phyloP scores from a whole-genome alignment of 2,329 filamentous ascomycete genomes.

The Aspergillus ustus region DNA sequence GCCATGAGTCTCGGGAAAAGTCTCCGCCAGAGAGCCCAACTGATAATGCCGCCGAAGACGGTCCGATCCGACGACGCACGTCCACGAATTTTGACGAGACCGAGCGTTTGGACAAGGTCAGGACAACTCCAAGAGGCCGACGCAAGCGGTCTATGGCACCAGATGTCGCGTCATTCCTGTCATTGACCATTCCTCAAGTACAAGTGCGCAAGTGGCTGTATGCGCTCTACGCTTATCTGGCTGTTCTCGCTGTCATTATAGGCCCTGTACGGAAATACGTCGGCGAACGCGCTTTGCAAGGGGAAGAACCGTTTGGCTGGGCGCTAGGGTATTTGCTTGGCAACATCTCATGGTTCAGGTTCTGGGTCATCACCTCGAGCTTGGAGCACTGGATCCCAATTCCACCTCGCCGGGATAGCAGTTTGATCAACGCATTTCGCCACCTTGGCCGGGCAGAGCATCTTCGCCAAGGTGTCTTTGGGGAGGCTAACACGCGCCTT shows the following conservation, averaged over 20 bases:
- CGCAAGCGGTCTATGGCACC: constrained; percentile 68
- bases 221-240: constrained; percentile 75
- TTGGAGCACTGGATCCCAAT: constrained; percentile 77
- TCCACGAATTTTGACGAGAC: constrained; percentile 52
- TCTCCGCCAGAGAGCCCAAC: constrained; percentile 23
- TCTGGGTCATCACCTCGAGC: constrained; percentile 69
- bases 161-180: constrained; percentile 73
- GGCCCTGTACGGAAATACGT: constrained; percentile 74
- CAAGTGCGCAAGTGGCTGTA: constrained; percentile 80
- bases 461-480: constrained; percentile 67
- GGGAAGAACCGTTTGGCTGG: constrained; percentile 87
- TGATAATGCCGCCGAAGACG: constrained; percentile 31
- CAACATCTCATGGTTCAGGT: constrained; percentile 72
- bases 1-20: constrained; percentile 25
- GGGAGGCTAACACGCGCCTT: constrained; percentile 81
- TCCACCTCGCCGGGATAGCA: constrained; percentile 52
- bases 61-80: constrained; percentile 52
- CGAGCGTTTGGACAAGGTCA: constrained; percentile 32
- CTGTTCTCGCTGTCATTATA: constrained; percentile 69
- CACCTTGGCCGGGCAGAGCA: constrained; percentile 66
- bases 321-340: constrained; percentile 87
- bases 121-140: constrained; percentile 65
- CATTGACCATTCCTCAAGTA: constrained; percentile 79
- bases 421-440: constrained; percentile 46
- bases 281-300: constrained; percentile 66